phyloP scores from a whole-genome alignment of 2,329 filamentous ascomycete species.

The Claviceps purpurea region DNA sequence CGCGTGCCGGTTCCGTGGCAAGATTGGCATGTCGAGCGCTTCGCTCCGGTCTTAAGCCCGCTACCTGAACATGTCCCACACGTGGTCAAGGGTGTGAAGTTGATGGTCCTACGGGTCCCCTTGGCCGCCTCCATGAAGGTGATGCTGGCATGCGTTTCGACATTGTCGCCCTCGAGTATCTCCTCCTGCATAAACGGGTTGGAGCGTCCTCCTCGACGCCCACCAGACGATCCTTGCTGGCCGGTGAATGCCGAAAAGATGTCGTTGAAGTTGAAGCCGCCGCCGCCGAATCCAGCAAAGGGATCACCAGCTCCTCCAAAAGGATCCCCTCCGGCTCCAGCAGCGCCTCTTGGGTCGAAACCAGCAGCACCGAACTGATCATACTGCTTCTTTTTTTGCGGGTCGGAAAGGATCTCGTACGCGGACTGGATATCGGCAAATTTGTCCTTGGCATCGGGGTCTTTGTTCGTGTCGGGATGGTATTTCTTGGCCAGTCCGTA shows the following conservation, averaged over 20 bases:
- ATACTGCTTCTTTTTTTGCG: constrained; percentile 83
- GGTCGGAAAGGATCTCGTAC: constrained; percentile 86
- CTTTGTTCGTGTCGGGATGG: constrained; percentile 97
- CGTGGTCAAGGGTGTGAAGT: constrained; percentile 64
- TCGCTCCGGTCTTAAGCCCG: constrained; percentile 70
- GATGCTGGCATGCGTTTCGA: constrained; percentile 86
- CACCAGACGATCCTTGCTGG: constrained; percentile 40
- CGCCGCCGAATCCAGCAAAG: constrained; percentile 42
- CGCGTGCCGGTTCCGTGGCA: constrained; percentile 80
- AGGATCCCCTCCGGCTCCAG: constrained; percentile 41
- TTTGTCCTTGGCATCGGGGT: constrained; percentile 81
- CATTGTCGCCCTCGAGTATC: constrained; percentile 84
- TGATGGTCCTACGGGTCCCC: constrained; percentile 77
- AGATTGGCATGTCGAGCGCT: constrained; percentile 57
- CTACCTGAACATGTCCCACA: constrained; percentile 75
- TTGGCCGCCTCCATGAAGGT: constrained; percentile 95
- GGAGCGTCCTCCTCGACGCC: constrained; percentile 32
- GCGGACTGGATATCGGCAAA: constrained; percentile 87
- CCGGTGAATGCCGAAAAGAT: constrained; percentile 78
- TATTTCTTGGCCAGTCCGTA: constrained; percentile 96
- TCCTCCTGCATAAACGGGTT: constrained; percentile 59
- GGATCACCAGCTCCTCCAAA: constrained; percentile 52
- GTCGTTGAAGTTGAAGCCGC: constrained; percentile 91
- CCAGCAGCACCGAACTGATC: constrained; percentile 82
- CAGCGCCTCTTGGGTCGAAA: constrained; percentile 63